Base-by-base conservation (phyloP, 148 eudicot species). In the Silene uniflora region DNA sequence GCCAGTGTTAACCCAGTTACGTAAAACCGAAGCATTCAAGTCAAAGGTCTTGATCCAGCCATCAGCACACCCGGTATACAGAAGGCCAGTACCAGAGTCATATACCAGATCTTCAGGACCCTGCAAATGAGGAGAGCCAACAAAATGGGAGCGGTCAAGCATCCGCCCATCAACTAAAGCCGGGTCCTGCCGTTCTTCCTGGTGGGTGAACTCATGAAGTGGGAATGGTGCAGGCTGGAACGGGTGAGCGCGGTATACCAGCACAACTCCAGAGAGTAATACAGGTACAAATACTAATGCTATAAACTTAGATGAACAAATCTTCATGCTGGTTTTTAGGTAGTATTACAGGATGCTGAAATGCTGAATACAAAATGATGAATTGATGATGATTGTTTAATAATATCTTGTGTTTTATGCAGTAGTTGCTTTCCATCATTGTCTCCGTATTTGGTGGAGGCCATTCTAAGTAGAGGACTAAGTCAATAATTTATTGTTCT, bases 31-130 rank as follows among this genome's bases (percentile, higher is more conserved):
- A 25, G 73, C 75, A 25, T 65, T 71, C 14, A 81, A 7, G 24
- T 61, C 71, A 72, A 84, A 58, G 22, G 77, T 73, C 76, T 81
- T 84, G 21, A 84, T 63, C 86, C 86, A 84, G 42, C 86, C 86
- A 66, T 83, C 86, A 8, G 19, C 81, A 67, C 86, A 83, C 9
- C 86, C 83, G 3, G 86, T 77, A 35, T 83, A 83, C 9, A 83
- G 13, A 5, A 74, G 16, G 54, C 81, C 2, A 6, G 80, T 46
- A 11, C 6, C 9, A 4, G 69, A 68, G 17, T 83, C 83, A 21
- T 80, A 83, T 3, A 54, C 83, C 14, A 83, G 25, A 44, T 83
- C 86, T 25, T 83, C 86, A 6, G 86, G 86, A 9, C 83, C 83
- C n/a, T 24, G 49, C 4, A 83, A n/a, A 10, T 14, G 73, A 66